Percentiles rank a stretch among this genome's conserved stretches.
Evolutionary conservation across 106 monocot species (phyloP).

Genomic region (Allium sativum): DNA sequence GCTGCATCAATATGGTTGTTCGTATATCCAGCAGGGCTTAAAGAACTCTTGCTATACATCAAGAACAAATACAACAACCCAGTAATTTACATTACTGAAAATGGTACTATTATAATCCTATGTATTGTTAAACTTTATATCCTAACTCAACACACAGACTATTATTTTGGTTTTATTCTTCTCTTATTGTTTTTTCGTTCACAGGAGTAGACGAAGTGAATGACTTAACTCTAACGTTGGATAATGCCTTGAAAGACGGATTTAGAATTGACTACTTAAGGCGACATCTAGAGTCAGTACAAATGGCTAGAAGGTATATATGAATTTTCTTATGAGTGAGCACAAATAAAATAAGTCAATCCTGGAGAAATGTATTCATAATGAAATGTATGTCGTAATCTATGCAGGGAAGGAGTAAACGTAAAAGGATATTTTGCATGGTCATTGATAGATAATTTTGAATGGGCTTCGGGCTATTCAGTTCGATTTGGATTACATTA

Average conservation of each 20-base stretch:
- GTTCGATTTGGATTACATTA: constrained; percentile 61
- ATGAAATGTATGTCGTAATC: background rate
- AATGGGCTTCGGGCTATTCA: constrained; percentile 64
- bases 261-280: background rate
- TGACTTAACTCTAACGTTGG: background rate
- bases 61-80: constrained; percentile 35
- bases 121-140: too few species aligned
- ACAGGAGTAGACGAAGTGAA: background rate
- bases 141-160: too few species aligned
- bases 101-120: constrained; percentile 11
- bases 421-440: constrained; percentile 72
- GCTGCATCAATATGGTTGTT: constrained; percentile 30
- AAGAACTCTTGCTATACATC: constrained; percentile 24
- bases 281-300: background rate
- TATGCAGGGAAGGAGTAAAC: too few species aligned
- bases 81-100: constrained; percentile 35
- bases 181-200: too few species aligned
- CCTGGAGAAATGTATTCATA: background rate
- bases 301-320: background rate
- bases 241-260: background rate
- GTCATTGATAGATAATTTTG: constrained; percentile 81
- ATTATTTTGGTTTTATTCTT: too few species aligned
- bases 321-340: background rate
- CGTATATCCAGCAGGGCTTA: constrained; percentile 25
- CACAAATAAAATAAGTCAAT: too few species aligned